A percentile compares a stretch with the other conserved stretches of the same genome.
Evolutionary conservation across 345 rosid species (phyloP).

Genomic region (Anastatica hierochuntica): DNA sequence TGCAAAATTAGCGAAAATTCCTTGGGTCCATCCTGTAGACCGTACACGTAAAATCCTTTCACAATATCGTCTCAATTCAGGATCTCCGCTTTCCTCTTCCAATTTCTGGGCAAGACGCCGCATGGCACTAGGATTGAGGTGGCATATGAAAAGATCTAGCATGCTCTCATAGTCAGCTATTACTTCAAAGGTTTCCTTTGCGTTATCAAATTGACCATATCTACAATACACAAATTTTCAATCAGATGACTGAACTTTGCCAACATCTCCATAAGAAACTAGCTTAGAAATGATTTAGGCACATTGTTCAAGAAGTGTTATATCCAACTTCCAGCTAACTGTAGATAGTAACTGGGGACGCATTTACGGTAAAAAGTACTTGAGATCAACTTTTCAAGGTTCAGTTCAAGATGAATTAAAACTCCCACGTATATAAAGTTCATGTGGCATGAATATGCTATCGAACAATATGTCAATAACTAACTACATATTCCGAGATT

Average conservation of each 20-base stretch:
- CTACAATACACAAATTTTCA: constrained; percentile 34
- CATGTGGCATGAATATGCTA: background rate
- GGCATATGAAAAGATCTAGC: constrained; percentile 95
- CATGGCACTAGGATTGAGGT: constrained; percentile 98
- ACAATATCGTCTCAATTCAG: constrained; percentile 82
- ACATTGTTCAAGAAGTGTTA: background rate
- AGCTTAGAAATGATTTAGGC: background rate
- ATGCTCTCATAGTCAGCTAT: constrained; percentile 88
- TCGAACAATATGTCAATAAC: background rate
- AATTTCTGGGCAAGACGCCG: constrained; percentile 88
- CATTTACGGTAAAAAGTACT: background rate
- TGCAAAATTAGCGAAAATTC: constrained; percentile 97
- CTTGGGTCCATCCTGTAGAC: constrained; percentile 98
- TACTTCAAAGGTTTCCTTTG: constrained; percentile 97
- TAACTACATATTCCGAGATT: background rate
- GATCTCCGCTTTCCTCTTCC: constrained; percentile 85
- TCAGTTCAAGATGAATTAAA: background rate
- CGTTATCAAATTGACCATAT: constrained; percentile 91
- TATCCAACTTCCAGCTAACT: background rate
- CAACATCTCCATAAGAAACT: background rate
- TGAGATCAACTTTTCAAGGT: constrained; percentile 1
- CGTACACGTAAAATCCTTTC: constrained; percentile 89
- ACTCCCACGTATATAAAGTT: background rate
- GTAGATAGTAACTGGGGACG: background rate
- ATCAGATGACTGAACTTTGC: constrained; percentile 8